A percentile compares a stretch with the other conserved stretches of the same genome.
Evolutionary conservation across 2,329 filamentous ascomycete species (phyloP).

Genomic region (Hymenoscyphus repandus): DNA sequence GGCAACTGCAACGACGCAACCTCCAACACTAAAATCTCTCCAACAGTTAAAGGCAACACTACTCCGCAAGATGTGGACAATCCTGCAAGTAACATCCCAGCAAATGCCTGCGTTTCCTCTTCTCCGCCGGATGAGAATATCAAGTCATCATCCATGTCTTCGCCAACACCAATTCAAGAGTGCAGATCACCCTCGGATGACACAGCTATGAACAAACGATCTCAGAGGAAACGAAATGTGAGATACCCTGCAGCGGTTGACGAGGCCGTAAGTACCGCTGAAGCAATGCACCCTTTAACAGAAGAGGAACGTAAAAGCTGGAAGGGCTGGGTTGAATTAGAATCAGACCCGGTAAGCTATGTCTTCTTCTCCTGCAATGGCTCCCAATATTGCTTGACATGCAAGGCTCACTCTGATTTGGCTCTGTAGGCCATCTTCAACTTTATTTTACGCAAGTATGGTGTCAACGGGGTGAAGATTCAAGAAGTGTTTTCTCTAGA

Average conservation of each 20-base stretch:
- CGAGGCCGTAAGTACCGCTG: slow-evolving; percentile 5
- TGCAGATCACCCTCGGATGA: background rate
- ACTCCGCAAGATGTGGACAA: no score
- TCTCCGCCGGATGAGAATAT: no score
- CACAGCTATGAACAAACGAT: background rate
- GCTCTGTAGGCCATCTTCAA: slow-evolving; percentile 70
- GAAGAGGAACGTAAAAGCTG: slow-evolving; percentile 53
- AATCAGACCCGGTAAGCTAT: slow-evolving; percentile 73
- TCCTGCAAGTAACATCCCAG: no score
- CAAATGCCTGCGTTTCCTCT: no score
- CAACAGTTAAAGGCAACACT: no score
- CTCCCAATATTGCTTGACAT: background rate
- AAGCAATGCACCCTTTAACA: slow-evolving; percentile 40
- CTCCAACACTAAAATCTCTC: no score
- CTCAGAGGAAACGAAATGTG: background rate
- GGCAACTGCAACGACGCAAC: no score
- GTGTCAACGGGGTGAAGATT: slow-evolving; percentile 66
- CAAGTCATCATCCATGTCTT: background rate
- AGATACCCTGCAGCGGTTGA: no score
- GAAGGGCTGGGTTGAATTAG: slow-evolving; percentile 76
- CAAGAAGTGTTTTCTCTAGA: slow-evolving; percentile 75
- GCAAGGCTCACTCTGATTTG: background rate
- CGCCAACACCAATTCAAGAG: no score
- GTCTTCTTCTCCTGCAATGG: background rate
- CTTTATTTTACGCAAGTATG: slow-evolving; percentile 73